phyloP scores from a whole-genome alignment of 2,329 filamentous ascomycete genomes.

The Monosporascus cannonballus region DNA sequence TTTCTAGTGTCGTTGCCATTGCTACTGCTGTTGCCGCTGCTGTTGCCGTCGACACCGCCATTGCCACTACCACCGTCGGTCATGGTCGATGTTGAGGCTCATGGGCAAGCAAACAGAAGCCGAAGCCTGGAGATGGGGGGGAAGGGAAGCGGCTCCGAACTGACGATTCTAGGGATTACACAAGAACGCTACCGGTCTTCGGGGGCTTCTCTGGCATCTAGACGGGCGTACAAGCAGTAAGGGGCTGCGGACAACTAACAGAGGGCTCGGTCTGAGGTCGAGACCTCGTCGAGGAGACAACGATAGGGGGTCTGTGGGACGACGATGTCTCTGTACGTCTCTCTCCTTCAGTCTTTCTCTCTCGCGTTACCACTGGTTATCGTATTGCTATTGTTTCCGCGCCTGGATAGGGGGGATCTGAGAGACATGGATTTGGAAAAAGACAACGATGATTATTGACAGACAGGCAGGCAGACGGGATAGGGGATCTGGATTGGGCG shows the following conservation, averaged over 20 bases:
- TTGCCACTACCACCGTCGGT: constrained; percentile 14
- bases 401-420: too few species aligned
- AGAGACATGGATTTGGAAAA: not conserved
- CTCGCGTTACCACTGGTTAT: constrained; percentile 1
- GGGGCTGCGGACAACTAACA: too few species aligned
- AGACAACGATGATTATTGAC: constrained; percentile 1
- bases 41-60: not conserved
- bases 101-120: not conserved
- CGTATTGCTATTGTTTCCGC: not conserved
- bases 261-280: too few species aligned
- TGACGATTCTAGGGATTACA: too few species aligned
- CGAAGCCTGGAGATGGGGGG: not conserved
- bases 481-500: not conserved
- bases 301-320: too few species aligned
- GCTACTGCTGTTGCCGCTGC: constrained; percentile 7
- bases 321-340: too few species aligned
- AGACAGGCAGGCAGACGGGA: not conserved
- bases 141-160: not conserved
- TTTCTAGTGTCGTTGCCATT: not conserved
- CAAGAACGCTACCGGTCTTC: too few species aligned
- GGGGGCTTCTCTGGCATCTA: too few species aligned
- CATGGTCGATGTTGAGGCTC: constrained; percentile 9
- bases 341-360: too few species aligned
- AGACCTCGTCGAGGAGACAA: too few species aligned
- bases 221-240: too few species aligned